A percentile compares a stretch with the other conserved stretches of the same genome.
Evolutionary conservation across 2,329 filamentous ascomycete species (phyloP).

Genomic region (Nothopassalora personata): DNA sequence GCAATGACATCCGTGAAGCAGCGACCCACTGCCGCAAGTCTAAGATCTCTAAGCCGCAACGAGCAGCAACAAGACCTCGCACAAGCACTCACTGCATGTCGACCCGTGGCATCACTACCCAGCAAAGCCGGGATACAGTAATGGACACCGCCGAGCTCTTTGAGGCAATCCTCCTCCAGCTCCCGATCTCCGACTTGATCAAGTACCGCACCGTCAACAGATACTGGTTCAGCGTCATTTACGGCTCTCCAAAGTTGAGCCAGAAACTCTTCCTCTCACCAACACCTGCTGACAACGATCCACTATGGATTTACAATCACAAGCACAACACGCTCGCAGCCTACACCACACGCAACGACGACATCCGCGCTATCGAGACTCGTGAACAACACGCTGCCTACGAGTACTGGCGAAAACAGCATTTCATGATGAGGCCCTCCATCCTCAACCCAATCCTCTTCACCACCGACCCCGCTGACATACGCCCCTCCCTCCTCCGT

Average conservation of each 20-base stretch:
- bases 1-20: neutral
- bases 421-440: neutral
- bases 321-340: neutral
- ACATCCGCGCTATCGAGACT: neutral
- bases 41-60: neutral
- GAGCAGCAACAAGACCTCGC: neutral
- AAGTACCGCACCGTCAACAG: conserved; percentile 20
- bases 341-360: neutral
- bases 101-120: conserved; percentile 10
- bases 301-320: neutral
- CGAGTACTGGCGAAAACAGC: neutral
- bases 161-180: conserved; percentile 13
- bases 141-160: conserved; percentile 19
- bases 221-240: conserved; percentile 9
- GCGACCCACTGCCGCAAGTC: neutral
- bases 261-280: conserved; percentile 7
- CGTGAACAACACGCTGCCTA: neutral
- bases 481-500: neutral
- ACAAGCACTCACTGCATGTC: conserved; percentile 9
- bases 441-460: neutral
- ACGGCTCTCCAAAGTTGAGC: neutral
- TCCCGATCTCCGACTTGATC: conserved; percentile 12
- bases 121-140: conserved; percentile 5
- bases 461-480: neutral
- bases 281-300: neutral